Evolutionary conservation across 2,329 filamentous ascomycete species (phyloP), one percentile per base, ranked within the genome.

Genomic region (Chalaropsis ovoidea): DNA sequence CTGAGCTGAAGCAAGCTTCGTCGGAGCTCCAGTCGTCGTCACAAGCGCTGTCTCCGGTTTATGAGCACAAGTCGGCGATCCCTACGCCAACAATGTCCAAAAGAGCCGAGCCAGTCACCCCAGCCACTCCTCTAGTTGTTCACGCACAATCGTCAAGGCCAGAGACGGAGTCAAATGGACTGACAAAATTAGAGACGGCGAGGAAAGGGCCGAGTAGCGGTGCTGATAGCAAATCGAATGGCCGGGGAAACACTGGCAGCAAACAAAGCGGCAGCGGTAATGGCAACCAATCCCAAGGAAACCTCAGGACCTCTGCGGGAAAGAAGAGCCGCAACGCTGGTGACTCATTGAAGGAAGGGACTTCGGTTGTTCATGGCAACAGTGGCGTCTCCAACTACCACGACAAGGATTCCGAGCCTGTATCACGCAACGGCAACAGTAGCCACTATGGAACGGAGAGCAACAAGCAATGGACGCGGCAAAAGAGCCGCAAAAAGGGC

Each of bases 381-480:
- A 42, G 43, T 13, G 15, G 58, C 61, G 19, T 8, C 27, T 52
- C 61, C 15, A 39, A 39, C 54, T 2, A 58, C 31, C 15, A 35
- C 31, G 58, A 65, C 39, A 24, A 84, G 82, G 73, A 84, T 81
- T 69, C 82, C 85, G 70, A 79, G 76, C 10, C 54, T 19, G 13
- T 47, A 13, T 35, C 63, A 39, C 75, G 76, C 52, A 58, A 58
- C 17, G 75, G 63, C n/a, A 49, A 68, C 39, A n/a, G 39, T n/a
- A 43, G 47, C 47, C 45, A 62, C n/a, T 24, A 63, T 35, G 65
- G 75, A 43, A 65, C 70, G 35, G 78, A 80, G 13, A 72, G 75
- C 41, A 78, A 75, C 1, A 54, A 61, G 45, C 56, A 65, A 8
- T 87, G 84, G 84, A 84, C 86, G 68, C 85, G 85, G 71, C 79